phyloP scores from a whole-genome alignment of 345 rosid species.

The Limnanthes douglasii region DNA sequence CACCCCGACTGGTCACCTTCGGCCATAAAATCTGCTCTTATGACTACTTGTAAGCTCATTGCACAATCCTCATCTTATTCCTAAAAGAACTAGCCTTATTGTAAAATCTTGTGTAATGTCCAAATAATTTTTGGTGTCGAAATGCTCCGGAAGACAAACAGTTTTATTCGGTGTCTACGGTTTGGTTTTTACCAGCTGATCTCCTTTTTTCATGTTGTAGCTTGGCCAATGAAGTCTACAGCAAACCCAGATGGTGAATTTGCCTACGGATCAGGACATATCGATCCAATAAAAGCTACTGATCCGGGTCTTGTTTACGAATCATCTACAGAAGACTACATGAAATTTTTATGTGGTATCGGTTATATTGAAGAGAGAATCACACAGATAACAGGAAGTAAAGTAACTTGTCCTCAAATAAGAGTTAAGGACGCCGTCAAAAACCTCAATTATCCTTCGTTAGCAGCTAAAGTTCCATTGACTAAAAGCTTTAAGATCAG shows the following conservation, averaged over 20 bases:
- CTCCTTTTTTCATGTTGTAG: too few relatives aligned
- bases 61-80: neutral
- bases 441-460: constrained; percentile 45
- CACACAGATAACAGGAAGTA: too few relatives aligned
- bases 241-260: constrained; percentile 26
- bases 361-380: constrained; percentile 23
- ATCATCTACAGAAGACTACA: constrained; percentile 32
- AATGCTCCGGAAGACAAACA: too few relatives aligned
- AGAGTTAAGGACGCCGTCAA: too few relatives aligned
- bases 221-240: constrained; percentile 10
- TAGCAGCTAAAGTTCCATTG: constrained; percentile 12
- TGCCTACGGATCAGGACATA: constrained; percentile 50
- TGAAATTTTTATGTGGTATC: constrained; percentile 43
- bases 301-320: constrained; percentile 63
- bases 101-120: constrained; percentile 6
- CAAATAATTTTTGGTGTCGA: constrained; percentile 9
- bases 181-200: too few relatives aligned
- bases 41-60: constrained; percentile 46
- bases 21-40: constrained; percentile 54
- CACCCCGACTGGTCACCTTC: constrained; percentile 66
- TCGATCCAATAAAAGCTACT: constrained; percentile 42
- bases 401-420: too few relatives aligned
- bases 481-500: constrained; percentile 7
- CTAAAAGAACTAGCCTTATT: neutral
- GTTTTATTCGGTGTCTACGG: too few relatives aligned